These are phyloP conservation scores for Juncus inflexus DNA, from an alignment of 176 grass and related monocot genomes.

Conservation along the genomic window DNA sequence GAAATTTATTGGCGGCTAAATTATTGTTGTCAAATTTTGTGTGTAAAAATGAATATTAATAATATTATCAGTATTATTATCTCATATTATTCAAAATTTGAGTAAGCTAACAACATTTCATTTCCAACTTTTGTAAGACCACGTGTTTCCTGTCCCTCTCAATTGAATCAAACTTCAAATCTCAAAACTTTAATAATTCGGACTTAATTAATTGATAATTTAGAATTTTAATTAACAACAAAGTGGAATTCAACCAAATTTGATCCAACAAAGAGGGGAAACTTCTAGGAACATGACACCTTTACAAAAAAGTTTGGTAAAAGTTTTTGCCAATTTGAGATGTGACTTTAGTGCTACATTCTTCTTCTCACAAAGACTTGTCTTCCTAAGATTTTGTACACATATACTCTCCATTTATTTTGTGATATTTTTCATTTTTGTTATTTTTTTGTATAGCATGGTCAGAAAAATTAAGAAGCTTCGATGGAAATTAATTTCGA, in stretches of 20 bases:
- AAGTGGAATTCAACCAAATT: too few species aligned
- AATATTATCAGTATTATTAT: neutral
- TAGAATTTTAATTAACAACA: too few species aligned
- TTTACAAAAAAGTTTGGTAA: conserved; percentile 1
- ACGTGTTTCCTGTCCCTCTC: conserved; percentile 24
- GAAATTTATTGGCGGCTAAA: neutral
- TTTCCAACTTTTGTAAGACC: conserved; percentile 19
- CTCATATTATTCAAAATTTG: neutral
- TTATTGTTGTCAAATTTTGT: neutral
- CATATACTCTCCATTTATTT: too few species aligned
- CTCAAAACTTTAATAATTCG: too few species aligned
- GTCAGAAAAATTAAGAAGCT: too few species aligned
- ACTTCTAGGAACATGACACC: conserved; percentile 21
- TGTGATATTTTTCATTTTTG: too few species aligned
- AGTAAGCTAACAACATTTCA: too few species aligned
- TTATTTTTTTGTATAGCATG: too few species aligned
- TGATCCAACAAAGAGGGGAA: conserved; percentile 7
- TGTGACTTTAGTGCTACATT: conserved; percentile 6
- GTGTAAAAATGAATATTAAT: neutral
- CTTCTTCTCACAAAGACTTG: conserved; percentile 14
- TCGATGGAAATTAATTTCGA: too few species aligned
- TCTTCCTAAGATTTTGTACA: neutral
- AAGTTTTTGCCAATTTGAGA: neutral
- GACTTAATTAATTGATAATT: too few species aligned
- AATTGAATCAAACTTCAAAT: neutral